These are phyloP conservation scores for Schizothecium vesticola DNA, from an alignment of 495 filamentous ascomycete species.

Conservation along the genomic window DNA sequence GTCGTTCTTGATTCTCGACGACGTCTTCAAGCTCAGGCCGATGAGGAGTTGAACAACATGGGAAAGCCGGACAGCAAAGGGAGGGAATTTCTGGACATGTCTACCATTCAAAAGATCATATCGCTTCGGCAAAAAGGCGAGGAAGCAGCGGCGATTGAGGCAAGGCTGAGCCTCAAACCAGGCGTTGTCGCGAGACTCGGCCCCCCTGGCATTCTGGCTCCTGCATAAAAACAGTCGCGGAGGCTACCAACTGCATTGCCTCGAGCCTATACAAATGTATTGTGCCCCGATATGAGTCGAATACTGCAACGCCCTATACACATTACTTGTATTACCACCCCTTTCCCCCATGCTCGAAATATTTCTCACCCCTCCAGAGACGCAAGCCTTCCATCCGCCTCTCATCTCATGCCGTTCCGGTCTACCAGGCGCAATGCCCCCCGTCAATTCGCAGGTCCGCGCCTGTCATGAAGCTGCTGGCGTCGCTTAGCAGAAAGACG, in stretches of 20 bases:
- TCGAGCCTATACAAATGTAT: neutral
- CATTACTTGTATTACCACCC: neutral
- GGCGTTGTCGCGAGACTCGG: conserved; percentile 39
- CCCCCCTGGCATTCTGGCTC: conserved; percentile 23
- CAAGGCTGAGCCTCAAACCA: conserved; percentile 29
- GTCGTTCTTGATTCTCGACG: conserved; percentile 37
- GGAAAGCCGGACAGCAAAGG: conserved; percentile 24
- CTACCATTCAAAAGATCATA: conserved; percentile 33
- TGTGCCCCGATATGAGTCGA: neutral
- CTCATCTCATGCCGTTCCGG: neutral
- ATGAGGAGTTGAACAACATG: conserved; percentile 32
- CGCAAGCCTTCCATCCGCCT: neutral
- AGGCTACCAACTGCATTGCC: neutral
- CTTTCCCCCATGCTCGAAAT: neutral
- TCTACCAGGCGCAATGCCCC: conserved; percentile 73
- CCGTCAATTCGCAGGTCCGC: conserved; percentile 77
- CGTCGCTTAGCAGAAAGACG: conserved; percentile 82
- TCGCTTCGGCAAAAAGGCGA: conserved; percentile 29
- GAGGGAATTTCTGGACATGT: conserved; percentile 37
- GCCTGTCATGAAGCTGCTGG: conserved; percentile 82
- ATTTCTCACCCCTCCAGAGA: neutral
- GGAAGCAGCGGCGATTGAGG: conserved; percentile 32
- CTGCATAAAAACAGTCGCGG: conserved; percentile 1
- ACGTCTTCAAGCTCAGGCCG: conserved; percentile 31
- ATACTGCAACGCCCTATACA: conserved; percentile 1